A percentile compares a stretch with the other conserved stretches of the same genome.
phyloP scores from a whole-genome alignment of 2,329 filamentous ascomycete genomes.

The Cytospora schulzeri region DNA sequence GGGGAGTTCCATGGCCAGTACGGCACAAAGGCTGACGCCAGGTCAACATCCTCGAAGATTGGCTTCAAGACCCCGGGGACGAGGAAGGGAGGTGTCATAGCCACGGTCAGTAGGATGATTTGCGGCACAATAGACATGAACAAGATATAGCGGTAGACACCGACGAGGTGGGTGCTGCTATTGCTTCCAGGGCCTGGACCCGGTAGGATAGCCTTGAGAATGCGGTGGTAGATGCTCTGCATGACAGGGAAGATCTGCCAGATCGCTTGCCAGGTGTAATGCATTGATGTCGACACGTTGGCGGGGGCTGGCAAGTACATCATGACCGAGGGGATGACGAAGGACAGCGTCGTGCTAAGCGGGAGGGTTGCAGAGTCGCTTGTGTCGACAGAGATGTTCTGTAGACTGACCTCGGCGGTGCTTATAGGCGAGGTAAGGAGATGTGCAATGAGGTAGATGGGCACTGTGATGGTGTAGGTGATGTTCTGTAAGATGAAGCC shows the following conservation, averaged over 20 bases:
- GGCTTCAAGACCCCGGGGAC: constrained; percentile 38
- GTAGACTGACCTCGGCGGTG: background rate
- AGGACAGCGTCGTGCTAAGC: constrained; percentile 44
- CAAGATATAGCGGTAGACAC: constrained; percentile 31
- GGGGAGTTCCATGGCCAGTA: constrained; percentile 39
- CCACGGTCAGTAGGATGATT: constrained; percentile 43
- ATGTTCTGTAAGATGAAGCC: constrained; percentile 30
- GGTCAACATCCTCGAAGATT: constrained; percentile 29
- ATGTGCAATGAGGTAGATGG: constrained; percentile 30
- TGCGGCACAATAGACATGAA: constrained; percentile 43
- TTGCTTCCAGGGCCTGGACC: constrained; percentile 2
- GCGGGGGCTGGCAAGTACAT: constrained; percentile 46
- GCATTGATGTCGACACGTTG: constrained; percentile 41
- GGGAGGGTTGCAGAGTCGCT: constrained; percentile 38
- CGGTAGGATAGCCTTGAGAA: constrained; percentile 32
- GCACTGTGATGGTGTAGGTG: constrained; percentile 28
- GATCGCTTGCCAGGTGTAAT: constrained; percentile 49
- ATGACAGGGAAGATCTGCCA: constrained; percentile 55
- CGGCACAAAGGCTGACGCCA: constrained; percentile 36
- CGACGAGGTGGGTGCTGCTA: background rate
- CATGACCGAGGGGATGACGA: constrained; percentile 45
- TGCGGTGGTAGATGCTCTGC: constrained; percentile 43
- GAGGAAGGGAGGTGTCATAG: constrained; percentile 38
- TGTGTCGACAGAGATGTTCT: background rate
- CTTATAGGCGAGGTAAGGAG: constrained; percentile 29